phyloP scores from a whole-genome alignment of 2,329 filamentous ascomycete genomes.

The Fusarium armeniacum region DNA sequence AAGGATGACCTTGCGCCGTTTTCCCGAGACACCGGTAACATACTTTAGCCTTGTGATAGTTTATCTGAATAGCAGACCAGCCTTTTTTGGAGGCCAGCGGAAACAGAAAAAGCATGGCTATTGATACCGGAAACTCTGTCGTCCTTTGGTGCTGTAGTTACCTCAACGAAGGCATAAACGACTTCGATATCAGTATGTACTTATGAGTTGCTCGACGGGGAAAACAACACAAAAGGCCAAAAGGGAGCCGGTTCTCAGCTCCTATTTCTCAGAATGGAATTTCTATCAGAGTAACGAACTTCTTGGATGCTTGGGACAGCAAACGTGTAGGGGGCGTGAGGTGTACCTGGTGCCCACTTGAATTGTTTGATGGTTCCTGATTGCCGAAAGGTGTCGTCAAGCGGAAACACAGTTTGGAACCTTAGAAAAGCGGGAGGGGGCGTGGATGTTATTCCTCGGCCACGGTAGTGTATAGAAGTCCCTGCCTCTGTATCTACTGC shows the following conservation, averaged over 20 bases:
- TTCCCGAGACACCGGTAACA: background rate
- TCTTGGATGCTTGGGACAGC: background rate
- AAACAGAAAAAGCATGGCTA: background rate
- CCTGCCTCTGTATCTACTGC: background rate
- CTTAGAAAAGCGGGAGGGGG: conserved; percentile 25
- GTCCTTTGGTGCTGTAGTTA: background rate
- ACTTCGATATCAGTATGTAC: background rate
- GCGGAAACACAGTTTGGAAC: conserved; percentile 19
- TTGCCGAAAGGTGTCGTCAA: conserved; percentile 6
- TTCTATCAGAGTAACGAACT: background rate
- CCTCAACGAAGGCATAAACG: background rate
- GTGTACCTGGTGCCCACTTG: background rate
- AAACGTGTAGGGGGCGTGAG: background rate
- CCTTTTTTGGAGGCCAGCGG: background rate
- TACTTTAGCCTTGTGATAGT: background rate
- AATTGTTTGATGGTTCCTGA: conserved; percentile 5
- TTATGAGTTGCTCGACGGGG: background rate
- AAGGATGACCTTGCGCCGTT: background rate
- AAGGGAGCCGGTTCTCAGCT: background rate
- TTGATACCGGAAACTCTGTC: no score
- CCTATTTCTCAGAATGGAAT: background rate
- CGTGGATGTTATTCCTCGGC: conserved; percentile 7
- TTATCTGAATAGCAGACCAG: background rate
- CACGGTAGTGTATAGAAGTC: conserved; percentile 17
- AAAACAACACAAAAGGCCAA: background rate